Conservation (phyloP, 1,284 basidiomycete species). For the Fomitopsis schrenkii region DNA sequence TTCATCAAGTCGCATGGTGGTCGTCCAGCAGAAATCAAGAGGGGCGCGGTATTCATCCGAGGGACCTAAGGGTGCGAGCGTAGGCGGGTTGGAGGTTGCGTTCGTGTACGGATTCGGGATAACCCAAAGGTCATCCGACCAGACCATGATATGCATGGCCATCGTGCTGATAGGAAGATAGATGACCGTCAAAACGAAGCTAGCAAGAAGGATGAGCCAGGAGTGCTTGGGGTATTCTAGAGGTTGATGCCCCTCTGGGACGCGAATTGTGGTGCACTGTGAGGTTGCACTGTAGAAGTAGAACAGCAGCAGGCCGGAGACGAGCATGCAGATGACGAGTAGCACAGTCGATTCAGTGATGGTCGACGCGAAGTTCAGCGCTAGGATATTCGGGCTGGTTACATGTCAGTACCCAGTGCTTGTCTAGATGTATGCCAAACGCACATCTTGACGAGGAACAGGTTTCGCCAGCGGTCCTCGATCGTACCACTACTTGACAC, state of each 20-base stretch:
- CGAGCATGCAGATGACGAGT: conserved; percentile 49
- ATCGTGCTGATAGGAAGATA: conserved; percentile 72
- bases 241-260: conserved; percentile 54
- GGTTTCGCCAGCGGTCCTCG: conserved; percentile 44
- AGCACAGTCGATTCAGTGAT: conserved; percentile 50
- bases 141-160: conserved; percentile 66
- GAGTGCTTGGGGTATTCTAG: conserved; percentile 36
- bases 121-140: conserved; percentile 73
- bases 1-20: conserved; percentile 66
- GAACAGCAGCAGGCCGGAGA: conserved; percentile 51
- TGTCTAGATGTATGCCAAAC: conserved; percentile 19
- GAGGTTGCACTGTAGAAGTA: conserved; percentile 49
- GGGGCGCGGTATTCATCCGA: conserved; percentile 54
- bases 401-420: conserved; percentile 9
- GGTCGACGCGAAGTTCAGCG: conserved; percentile 61
- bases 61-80: conserved; percentile 49
- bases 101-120: conserved; percentile 67
- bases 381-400: conserved; percentile 62
- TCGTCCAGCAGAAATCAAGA: conserved; percentile 77
- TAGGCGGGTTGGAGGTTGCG: conserved; percentile 47
- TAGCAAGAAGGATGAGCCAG: conserved; percentile 54
- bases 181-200: conserved; percentile 58
- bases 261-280: conserved; percentile 43
- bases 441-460: conserved; percentile 66
- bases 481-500: conserved; percentile 41